phyloP scores from a whole-genome alignment of 2,329 filamentous ascomycete genomes.

The Sclerotinia subarctica region DNA sequence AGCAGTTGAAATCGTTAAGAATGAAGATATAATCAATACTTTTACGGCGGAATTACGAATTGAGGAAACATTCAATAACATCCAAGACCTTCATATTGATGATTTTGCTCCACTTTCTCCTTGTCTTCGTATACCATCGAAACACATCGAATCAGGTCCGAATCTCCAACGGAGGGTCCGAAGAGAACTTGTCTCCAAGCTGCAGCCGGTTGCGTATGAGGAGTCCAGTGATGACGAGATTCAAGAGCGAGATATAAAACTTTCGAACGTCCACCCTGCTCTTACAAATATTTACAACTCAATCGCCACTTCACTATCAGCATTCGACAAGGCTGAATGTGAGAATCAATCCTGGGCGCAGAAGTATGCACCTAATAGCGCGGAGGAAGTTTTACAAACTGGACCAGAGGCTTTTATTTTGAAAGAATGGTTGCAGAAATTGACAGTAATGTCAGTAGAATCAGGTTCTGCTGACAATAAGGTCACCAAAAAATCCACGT shows the following conservation, averaged over 20 bases:
- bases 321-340: constrained; percentile 76
- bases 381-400: constrained; percentile 71
- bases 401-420: constrained; percentile 68
- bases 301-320: constrained; percentile 62
- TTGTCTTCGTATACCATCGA: constrained; percentile 53
- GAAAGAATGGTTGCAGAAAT: constrained; percentile 73
- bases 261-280: constrained; percentile 50
- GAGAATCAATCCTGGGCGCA: constrained; percentile 73
- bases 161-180: constrained; percentile 51
- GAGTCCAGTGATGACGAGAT: constrained; percentile 42
- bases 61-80: constrained; percentile 22
- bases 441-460: constrained; percentile 75
- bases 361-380: constrained; percentile 74
- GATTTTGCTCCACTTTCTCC: constrained; percentile 44
- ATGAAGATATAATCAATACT: constrained; percentile 34
- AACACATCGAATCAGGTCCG: constrained; percentile 56
- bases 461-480: constrained; percentile 46
- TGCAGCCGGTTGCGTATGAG: constrained; percentile 23
- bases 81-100: constrained; percentile 33
- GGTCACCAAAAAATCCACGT: constrained; percentile 23
- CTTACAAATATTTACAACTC: constrained; percentile 57
- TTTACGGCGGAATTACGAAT: constrained; percentile 30
- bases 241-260: constrained; percentile 27
- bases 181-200: constrained; percentile 43
- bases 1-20: constrained; percentile 27